Evolutionary conservation across 2,329 filamentous ascomycete species (phyloP).

Genomic region (Cadophora gregata): DNA sequence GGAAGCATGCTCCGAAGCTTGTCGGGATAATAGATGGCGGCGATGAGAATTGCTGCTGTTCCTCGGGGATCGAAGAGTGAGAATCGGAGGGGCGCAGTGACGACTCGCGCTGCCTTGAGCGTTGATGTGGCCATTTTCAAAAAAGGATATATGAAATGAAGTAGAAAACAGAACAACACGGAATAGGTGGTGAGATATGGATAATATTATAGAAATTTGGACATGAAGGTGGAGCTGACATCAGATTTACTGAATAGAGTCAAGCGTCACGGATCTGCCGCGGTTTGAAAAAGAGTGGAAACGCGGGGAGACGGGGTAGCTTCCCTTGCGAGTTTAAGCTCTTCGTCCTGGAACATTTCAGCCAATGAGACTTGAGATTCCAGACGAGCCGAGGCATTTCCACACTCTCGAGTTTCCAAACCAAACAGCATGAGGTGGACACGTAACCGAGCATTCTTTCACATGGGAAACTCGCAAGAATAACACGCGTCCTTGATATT

Average conservation of each 20-base stretch:
- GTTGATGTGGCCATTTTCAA: conserved; percentile 16
- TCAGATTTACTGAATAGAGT: conserved; percentile 2
- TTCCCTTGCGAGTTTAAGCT: background rate
- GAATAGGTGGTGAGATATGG: background rate
- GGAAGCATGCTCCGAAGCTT: conserved; percentile 35
- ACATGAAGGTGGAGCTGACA: background rate
- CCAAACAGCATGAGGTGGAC: background rate
- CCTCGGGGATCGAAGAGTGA: conserved; percentile 31
- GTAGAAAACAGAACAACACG: background rate
- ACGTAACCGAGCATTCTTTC: conserved; percentile 5
- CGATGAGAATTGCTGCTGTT: conserved; percentile 35
- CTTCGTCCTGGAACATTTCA: background rate
- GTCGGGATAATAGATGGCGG: conserved; percentile 37
- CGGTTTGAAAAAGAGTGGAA: background rate
- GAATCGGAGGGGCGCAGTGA: conserved; percentile 22
- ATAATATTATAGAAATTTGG: conserved; percentile 2
- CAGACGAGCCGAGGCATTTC: conserved; percentile 12
- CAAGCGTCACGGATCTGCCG: conserved; percentile 6
- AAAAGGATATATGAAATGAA: background rate
- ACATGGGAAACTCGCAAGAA: background rate
- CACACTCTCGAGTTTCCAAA: background rate
- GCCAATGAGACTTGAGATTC: background rate
- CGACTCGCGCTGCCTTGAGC: conserved; percentile 12
- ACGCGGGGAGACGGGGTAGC: conserved; percentile 8
- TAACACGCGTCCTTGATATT: background rate